A percentile compares a stretch with the other conserved stretches of the same genome.
phyloP scores from a whole-genome alignment of 352 stramenopile species.

The Globisporangium rhizosaccharum region DNA sequence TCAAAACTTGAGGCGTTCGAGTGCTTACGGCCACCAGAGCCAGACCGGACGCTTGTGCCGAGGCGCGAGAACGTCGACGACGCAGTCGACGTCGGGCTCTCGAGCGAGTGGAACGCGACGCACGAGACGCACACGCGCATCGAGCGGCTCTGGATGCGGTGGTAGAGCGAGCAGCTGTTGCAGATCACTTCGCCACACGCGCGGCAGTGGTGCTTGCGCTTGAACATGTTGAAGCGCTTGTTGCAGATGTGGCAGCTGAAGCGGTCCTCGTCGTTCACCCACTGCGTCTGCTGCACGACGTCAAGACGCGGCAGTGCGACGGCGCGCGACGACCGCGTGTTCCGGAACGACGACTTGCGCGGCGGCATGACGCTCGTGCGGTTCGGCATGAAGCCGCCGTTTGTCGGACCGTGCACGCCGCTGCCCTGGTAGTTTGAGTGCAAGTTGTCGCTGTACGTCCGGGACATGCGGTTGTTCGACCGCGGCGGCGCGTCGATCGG shows the following conservation, averaged over 20 bases:
- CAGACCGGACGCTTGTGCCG: conserved; percentile 18
- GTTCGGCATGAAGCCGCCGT: conserved; percentile 13
- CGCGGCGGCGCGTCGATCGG: conserved; percentile 40
- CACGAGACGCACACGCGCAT: conserved; percentile 85
- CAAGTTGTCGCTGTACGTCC: conserved; percentile 38
- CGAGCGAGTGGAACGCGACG: conserved; percentile 74
- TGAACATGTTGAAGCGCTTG: conserved; percentile 87
- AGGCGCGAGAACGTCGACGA: conserved; percentile 37
- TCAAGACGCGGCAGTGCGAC: conserved; percentile 69
- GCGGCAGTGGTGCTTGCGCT: conserved; percentile 85
- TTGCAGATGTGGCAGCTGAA: conserved; percentile 87
- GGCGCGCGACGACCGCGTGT: conserved; percentile 63
- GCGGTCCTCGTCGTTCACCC: conserved; percentile 81
- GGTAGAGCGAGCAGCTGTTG: conserved; percentile 77
- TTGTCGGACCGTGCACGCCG: conserved; percentile 7
- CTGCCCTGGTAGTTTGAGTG: conserved; percentile 23
- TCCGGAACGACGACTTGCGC: conserved; percentile 75
- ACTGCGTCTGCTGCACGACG: conserved; percentile 75
- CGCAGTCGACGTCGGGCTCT: conserved; percentile 62
- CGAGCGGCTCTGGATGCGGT: conserved; percentile 77
- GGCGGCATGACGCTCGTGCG: conserved; percentile 26
- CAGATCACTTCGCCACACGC: conserved; percentile 85
- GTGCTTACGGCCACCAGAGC: conserved; percentile 41
- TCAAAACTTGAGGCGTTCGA: conserved; percentile 49
- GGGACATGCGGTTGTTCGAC: conserved; percentile 27